Evolutionary conservation across 1,139 yeast genomes (phyloP).

Genomic region (Yamadazyma pseudoaaseri): DNA sequence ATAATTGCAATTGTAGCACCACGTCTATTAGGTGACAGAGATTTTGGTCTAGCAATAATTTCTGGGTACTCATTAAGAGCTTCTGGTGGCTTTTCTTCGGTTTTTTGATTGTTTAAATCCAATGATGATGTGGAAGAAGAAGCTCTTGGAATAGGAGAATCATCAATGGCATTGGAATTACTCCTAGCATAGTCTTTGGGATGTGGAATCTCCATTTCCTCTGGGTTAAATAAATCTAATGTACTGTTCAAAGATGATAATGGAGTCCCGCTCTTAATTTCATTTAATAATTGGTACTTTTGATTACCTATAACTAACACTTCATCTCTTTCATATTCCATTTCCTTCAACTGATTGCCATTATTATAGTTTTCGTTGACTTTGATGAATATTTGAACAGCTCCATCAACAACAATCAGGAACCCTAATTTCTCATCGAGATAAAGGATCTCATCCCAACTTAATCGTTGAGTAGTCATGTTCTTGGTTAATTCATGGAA

Average conservation of each 20-base stretch:
- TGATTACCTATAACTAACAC: slow-evolving; percentile 46
- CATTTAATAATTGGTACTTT: slow-evolving; percentile 74
- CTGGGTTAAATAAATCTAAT: slow-evolving; percentile 53
- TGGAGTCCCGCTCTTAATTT: slow-evolving; percentile 83
- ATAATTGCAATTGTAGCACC: slow-evolving; percentile 89
- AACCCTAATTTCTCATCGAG: slow-evolving; percentile 80
- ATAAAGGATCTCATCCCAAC: slow-evolving; percentile 71
- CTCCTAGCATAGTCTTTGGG: background rate
- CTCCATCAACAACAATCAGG: slow-evolving; percentile 92
- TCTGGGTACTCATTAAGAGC: slow-evolving; percentile 28
- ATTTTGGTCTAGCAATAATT: slow-evolving; percentile 59
- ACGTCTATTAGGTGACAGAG: slow-evolving; percentile 13
- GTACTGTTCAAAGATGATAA: slow-evolving; percentile 81
- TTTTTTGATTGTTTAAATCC: slow-evolving; percentile 7
- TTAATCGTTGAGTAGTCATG: slow-evolving; percentile 85
- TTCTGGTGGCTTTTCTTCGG: background rate
- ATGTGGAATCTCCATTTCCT: background rate
- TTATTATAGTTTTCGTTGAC: slow-evolving; percentile 27
- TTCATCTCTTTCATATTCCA: slow-evolving; percentile 39
- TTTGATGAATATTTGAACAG: slow-evolving; percentile 74
- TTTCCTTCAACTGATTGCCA: slow-evolving; percentile 19
- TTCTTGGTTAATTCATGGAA: slow-evolving; percentile 90
- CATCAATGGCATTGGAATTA: slow-evolving; percentile 3
- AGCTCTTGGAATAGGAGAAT: slow-evolving; percentile 1
- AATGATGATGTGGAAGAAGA: slow-evolving; percentile 15